These are phyloP conservation scores for Cyberlindnera xishuangbannaensis DNA, from an alignment of 805 yeast species.

Conservation along the genomic window DNA sequence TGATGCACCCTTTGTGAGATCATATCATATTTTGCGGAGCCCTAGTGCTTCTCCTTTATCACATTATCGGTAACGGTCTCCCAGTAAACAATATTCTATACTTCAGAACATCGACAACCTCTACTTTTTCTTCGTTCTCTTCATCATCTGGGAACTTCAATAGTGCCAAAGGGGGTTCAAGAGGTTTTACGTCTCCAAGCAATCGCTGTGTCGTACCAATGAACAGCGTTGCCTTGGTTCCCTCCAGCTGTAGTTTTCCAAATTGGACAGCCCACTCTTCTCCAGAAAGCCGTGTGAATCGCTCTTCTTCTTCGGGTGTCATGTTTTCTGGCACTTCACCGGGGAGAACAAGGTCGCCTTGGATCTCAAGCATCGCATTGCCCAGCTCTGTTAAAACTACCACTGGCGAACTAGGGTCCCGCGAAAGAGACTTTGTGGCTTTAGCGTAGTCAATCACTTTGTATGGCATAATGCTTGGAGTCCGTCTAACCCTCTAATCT, in stretches of 20 bases:
- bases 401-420: conserved; percentile 2
- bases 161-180: conserved; percentile 63
- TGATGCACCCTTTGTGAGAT: too few relatives aligned
- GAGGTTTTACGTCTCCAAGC: conserved; percentile 50
- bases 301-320: conserved; percentile 29
- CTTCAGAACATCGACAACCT: conserved; percentile 53
- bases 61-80: conserved; percentile 78
- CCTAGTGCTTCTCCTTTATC: conserved; percentile 8
- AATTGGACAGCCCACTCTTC: conserved; percentile 42
- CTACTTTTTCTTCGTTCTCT: conserved; percentile 29
- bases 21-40: not conserved
- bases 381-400: conserved; percentile 50
- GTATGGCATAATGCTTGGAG: conserved; percentile 16
- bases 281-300: conserved; percentile 30
- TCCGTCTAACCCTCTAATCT: too few relatives aligned
- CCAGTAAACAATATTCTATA: conserved; percentile 57
- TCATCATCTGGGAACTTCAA: conserved; percentile 39
- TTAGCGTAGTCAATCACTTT: conserved; percentile 9
- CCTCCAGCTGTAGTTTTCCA: conserved; percentile 44
- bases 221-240: conserved; percentile 46
- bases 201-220: conserved; percentile 69
- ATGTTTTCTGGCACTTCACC: conserved; percentile 27
- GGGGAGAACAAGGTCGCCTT: conserved; percentile 62
- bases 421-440: conserved; percentile 5
- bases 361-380: conserved; percentile 59